Evolutionary conservation across 1,284 basidiomycete genomes (phyloP).

Genomic region (Trametes versicolor): DNA sequence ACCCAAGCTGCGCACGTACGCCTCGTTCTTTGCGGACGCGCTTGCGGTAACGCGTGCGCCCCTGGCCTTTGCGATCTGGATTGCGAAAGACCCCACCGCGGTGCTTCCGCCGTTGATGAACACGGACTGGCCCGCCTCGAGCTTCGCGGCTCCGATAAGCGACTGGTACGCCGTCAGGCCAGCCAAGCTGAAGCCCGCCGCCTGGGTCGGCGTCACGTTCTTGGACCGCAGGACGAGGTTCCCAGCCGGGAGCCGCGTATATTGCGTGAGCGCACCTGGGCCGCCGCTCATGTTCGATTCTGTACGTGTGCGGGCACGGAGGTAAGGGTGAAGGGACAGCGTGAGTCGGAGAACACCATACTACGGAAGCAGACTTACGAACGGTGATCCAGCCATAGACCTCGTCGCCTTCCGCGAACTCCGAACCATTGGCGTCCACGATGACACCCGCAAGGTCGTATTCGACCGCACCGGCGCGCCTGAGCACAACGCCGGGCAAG

Average conservation of each 20-base stretch:
- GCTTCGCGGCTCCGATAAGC: conserved; percentile 27
- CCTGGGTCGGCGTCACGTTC: conserved; percentile 32
- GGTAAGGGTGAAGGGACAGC: no score
- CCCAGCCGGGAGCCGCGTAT: conserved; percentile 29
- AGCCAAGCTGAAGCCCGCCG: conserved; percentile 31
- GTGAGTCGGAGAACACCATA: no score
- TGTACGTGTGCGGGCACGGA: no score
- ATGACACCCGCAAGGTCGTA: conserved; percentile 71
- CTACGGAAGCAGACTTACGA: conserved; percentile 47
- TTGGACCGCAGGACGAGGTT: conserved; percentile 29
- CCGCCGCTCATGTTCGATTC: conserved; percentile 15
- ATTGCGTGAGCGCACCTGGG: conserved; percentile 36
- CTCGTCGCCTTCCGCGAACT: conserved; percentile 63
- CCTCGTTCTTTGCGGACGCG: conserved; percentile 42
- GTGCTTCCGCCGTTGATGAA: conserved; percentile 42
- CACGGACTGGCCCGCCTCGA: conserved; percentile 37
- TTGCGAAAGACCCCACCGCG: conserved; percentile 36
- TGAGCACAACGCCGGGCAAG: conserved; percentile 58
- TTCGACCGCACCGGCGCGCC: conserved; percentile 63
- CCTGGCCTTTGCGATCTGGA: conserved; percentile 42
- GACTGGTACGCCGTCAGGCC: conserved; percentile 38
- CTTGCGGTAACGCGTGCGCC: conserved; percentile 40
- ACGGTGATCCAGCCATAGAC: conserved; percentile 65
- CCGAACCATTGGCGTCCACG: conserved; percentile 59
- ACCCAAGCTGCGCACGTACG: conserved; percentile 39